Evolutionary conservation across 2,329 filamentous ascomycete species (phyloP).

Genomic region (Diaporthe australafricana): DNA sequence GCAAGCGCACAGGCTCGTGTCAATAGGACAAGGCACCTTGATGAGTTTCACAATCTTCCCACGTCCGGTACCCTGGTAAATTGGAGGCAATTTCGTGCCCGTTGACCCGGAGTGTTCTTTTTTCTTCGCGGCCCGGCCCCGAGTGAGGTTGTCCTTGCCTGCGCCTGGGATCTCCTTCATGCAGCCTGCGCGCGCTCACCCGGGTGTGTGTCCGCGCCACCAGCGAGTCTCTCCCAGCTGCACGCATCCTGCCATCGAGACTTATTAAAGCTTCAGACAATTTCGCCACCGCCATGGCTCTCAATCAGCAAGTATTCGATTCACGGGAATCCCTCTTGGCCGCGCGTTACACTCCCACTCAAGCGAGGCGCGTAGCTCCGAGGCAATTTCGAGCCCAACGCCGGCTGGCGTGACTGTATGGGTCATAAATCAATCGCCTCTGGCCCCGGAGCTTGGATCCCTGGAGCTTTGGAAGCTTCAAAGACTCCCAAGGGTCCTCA

Average conservation of each 20-base stretch:
- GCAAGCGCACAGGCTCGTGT: conserved; percentile 14
- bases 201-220: background rate
- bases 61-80: background rate
- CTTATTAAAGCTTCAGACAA: background rate
- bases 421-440: background rate
- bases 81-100: background rate
- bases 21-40: background rate
- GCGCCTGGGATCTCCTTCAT: conserved; percentile 13
- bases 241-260: background rate
- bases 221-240: background rate
- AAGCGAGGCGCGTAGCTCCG: background rate
- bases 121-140: conserved; percentile 9
- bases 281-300: background rate
- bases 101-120: background rate
- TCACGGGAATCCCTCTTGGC: background rate
- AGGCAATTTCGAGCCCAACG: background rate
- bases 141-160: conserved; percentile 18
- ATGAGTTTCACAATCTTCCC: background rate
- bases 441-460: conserved; percentile 6
- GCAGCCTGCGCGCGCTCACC: background rate
- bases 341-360: background rate
- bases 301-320: no score
- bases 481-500: background rate
- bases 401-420: background rate
- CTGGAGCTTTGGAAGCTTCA: background rate